These are phyloP conservation scores for Taphrina communis DNA, from an alignment of 1,139 yeast species.

Conservation along the genomic window DNA sequence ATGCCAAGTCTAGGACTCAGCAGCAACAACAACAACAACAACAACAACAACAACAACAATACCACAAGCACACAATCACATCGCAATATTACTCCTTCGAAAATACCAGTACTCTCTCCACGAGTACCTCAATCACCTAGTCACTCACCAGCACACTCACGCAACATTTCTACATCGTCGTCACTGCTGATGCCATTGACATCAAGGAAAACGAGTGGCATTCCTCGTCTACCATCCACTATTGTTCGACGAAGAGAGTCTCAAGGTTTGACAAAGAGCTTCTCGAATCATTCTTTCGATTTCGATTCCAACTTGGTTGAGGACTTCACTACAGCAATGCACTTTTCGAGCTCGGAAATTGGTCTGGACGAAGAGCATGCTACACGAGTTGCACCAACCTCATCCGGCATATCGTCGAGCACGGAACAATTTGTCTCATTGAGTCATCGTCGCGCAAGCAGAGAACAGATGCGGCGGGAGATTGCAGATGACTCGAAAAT, in stretches of 20 bases:
- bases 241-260: constrained; percentile 21
- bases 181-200: background rate
- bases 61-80: background rate
- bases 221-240: constrained; percentile 32
- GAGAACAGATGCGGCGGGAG: constrained; percentile 19
- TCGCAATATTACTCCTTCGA: constrained; percentile 20
- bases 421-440: background rate
- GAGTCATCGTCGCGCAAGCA: constrained; percentile 13
- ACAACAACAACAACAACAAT: background rate
- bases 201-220: constrained; percentile 21
- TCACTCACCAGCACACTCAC: constrained; percentile 7
- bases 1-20: background rate
- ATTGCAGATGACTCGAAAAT: constrained; percentile 1
- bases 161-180: background rate
- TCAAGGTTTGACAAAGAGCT: constrained; percentile 19
- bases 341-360: constrained; percentile 9
- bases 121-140: background rate
- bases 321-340: constrained; percentile 24
- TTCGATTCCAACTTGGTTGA: constrained; percentile 15
- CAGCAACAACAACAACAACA: background rate
- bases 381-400: background rate
- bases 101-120: constrained; percentile 11
- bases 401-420: background rate
- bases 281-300: constrained; percentile 25
- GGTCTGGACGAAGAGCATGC: background rate